Evolutionary conservation across 257 asterid genomes (phyloP).

Genomic region (Jaltomata sinuosa): DNA sequence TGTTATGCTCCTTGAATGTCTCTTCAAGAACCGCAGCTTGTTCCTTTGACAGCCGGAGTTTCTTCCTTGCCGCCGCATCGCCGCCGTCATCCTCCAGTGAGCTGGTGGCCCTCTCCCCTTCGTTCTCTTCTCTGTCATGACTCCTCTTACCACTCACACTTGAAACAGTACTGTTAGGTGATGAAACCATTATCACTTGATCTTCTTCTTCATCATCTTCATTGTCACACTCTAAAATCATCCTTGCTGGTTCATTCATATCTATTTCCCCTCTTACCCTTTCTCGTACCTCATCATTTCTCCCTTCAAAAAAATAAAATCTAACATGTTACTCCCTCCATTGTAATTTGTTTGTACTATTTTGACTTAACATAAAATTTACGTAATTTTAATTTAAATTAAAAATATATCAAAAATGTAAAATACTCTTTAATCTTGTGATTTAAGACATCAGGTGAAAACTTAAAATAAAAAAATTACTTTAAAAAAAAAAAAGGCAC

Average conservation of each 20-base stretch:
- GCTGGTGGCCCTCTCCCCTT: conserved; percentile 68
- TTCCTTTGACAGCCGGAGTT: conserved; percentile 85
- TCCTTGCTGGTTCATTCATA: conserved; percentile 47
- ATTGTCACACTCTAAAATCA: conserved; percentile 24
- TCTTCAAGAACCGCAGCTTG: conserved; percentile 92
- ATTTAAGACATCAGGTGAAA: no score
- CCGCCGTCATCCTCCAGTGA: conserved; percentile 78
- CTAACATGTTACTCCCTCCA: no score
- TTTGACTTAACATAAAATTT: no score
- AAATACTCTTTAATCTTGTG: no score
- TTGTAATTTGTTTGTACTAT: no score
- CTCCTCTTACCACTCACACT: conserved; percentile 90
- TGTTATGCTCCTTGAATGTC: conserved; percentile 81
- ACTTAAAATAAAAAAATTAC: no score
- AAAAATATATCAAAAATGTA: no score
- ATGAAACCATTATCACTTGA: conserved; percentile 56
- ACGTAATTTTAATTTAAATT: no score
- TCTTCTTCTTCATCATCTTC: conserved; percentile 13
- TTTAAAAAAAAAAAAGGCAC: no score
- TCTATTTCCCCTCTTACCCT: conserved; percentile 60
- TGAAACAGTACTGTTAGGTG: conserved; percentile 92
- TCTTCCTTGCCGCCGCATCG: conserved; percentile 77
- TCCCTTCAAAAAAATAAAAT: conserved; percentile 25
- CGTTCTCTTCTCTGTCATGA: conserved; percentile 23
- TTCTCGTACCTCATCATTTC: conserved; percentile 35